A percentile compares a stretch with the other conserved stretches of the same genome.
These are phyloP conservation scores for Aschersonia sp. DNA, from an alignment of 2,329 filamentous ascomycete genomes.

Conservation along the genomic window DNA sequence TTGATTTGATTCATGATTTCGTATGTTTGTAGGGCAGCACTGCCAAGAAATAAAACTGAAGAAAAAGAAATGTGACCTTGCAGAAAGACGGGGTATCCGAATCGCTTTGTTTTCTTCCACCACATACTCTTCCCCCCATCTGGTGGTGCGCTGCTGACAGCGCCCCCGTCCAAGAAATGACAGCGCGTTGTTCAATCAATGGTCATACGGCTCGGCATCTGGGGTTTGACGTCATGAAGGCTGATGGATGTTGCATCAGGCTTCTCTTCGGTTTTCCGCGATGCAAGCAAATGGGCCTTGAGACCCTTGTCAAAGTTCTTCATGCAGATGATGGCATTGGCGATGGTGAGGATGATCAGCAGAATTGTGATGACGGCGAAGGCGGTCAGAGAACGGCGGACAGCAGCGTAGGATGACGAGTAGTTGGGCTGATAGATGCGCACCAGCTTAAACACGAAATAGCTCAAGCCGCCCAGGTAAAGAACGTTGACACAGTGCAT, in stretches of 20 bases:
- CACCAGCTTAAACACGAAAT: slow-evolving; percentile 96
- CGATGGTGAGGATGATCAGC: slow-evolving; percentile 76
- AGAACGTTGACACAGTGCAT: slow-evolving; percentile 69
- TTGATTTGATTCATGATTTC: background rate
- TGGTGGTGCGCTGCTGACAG: no score
- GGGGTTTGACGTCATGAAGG: slow-evolving; percentile 41
- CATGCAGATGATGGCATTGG: slow-evolving; percentile 76
- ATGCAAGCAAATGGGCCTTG: slow-evolving; percentile 66
- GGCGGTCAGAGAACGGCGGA: slow-evolving; percentile 73
- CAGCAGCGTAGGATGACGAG: slow-evolving; percentile 53
- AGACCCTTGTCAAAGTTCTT: slow-evolving; percentile 81
- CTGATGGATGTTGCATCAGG: slow-evolving; percentile 41
- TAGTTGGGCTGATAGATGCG: slow-evolving; percentile 71
- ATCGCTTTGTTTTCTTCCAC: background rate
- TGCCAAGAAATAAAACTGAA: background rate
- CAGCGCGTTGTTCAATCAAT: slow-evolving; percentile 31
- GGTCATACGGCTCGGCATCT: slow-evolving; percentile 42
- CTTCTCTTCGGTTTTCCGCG: slow-evolving; percentile 34
- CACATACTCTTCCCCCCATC: no score
- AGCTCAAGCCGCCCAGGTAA: slow-evolving; percentile 78
- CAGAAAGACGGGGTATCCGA: background rate
- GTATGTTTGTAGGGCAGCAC: background rate
- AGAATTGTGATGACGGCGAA: slow-evolving; percentile 90
- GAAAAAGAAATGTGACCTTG: background rate
- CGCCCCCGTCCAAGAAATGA: background rate